These are phyloP conservation scores for Peniophora sp. DNA, from an alignment of 1,284 basidiomycete genomes.

Conservation along the genomic window DNA sequence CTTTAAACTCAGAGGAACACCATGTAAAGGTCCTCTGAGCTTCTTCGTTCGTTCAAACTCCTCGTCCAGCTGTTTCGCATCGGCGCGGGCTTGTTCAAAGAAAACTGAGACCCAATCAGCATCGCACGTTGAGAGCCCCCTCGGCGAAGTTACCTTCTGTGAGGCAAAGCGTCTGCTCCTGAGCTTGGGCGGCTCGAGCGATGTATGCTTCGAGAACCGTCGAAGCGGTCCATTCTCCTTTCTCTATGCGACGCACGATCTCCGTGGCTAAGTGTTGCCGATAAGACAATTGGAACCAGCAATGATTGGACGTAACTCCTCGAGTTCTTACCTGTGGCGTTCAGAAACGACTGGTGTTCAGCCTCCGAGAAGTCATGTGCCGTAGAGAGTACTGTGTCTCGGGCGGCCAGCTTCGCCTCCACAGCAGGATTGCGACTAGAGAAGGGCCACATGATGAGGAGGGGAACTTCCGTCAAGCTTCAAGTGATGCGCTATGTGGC, in stretches of 20 bases:
- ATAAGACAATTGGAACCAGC: not conserved
- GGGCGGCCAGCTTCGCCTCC: not conserved
- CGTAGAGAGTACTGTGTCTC: not conserved
- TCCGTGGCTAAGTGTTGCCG: slow-evolving; percentile 37
- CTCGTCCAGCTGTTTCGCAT: slow-evolving; percentile 56
- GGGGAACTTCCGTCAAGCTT: no score
- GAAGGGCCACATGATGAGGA: not conserved
- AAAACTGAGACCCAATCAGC: slow-evolving; percentile 40
- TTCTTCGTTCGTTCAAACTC: slow-evolving; percentile 54
- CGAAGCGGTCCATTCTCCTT: slow-evolving; percentile 65
- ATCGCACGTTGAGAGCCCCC: not conserved
- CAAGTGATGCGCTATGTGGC: no score
- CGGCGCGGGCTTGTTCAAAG: slow-evolving; percentile 57
- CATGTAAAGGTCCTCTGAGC: slow-evolving; percentile 69
- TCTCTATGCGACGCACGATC: slow-evolving; percentile 51
- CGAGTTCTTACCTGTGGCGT: not conserved
- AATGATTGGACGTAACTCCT: not conserved
- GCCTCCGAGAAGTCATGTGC: not conserved
- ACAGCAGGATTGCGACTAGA: not conserved
- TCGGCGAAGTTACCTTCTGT: slow-evolving; percentile 52
- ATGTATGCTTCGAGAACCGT: slow-evolving; percentile 72
- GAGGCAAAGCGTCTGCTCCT: slow-evolving; percentile 64
- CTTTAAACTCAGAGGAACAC: slow-evolving; percentile 76
- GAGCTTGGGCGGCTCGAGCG: slow-evolving; percentile 54
- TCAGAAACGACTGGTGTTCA: not conserved